Percentiles rank a stretch among this genome's conserved stretches.
phyloP scores from a whole-genome alignment of 2,329 filamentous ascomycete genomes.

The Ophiostoma sp. region DNA sequence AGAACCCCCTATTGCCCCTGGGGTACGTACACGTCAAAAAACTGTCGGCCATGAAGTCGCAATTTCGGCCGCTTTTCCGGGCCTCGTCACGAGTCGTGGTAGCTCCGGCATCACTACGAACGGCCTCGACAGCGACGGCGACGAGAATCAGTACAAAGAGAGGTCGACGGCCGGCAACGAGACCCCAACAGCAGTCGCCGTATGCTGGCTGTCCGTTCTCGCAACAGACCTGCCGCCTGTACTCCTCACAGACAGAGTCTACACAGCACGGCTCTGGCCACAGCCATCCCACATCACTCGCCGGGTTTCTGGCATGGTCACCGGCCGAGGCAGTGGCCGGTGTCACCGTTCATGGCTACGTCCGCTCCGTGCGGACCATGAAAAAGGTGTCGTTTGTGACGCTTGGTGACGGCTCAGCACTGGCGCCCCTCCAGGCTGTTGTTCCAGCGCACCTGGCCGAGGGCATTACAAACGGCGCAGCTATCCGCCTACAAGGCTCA shows the following conservation, averaged over 20 bases:
- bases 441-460: conserved; percentile 64
- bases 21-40: too few species aligned
- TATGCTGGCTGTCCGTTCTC: neutral
- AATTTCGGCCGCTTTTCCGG: neutral
- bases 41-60: neutral
- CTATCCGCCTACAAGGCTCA: conserved; percentile 68
- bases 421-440: conserved; percentile 73
- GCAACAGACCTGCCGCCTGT: conserved; percentile 28
- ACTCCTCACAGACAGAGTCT: neutral
- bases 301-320: conserved; percentile 51
- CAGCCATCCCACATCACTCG: conserved; percentile 38
- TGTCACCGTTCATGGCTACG: conserved; percentile 67
- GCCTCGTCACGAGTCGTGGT: neutral
- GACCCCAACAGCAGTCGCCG: neutral
- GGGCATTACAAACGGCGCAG: conserved; percentile 61
- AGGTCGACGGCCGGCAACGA: neutral
- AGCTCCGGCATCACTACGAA: neutral
- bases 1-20: too few species aligned
- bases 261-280: neutral
- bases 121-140: neutral
- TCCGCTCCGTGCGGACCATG: conserved; percentile 80
- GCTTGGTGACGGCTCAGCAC: conserved; percentile 79
- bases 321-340: conserved; percentile 41
- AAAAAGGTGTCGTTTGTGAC: conserved; percentile 79
- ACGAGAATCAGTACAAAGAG: neutral